Base-by-base conservation (phyloP, 371 early-diverging fungal genomes). In the Entomophthora muscae region DNA sequence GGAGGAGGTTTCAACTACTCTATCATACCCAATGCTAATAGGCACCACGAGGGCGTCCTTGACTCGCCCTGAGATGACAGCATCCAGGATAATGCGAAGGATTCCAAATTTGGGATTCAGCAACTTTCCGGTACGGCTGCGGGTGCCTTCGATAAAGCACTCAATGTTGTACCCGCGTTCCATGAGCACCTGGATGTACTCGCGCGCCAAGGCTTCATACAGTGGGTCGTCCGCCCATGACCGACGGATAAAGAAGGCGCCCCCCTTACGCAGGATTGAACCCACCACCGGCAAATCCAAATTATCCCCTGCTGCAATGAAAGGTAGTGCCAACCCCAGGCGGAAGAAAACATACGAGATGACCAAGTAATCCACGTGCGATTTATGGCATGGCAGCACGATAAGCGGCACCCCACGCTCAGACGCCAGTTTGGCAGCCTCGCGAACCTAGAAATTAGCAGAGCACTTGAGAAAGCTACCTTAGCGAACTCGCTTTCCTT, bases 291-390 rank as follows among this genome's bases (percentile, higher is more conserved):
- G 89, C 73, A 91, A 71, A 70, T 91, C 85, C 61, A 92, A 68
- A 72, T 92, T 92, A 61, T 92, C 87, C 13, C 93, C 93, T 2
- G 93, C 93, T 3, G 89, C 86, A 64, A 92, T 88, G 67, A 88
- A 89, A 28, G 93, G 93, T 27, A 90, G 71, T 28, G 87, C 88
- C 24, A 92, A 70, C 32, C 88, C 88, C 53, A 89, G 76, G 32
- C 88, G 82, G 73, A 81, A 88, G 74, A 92, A 84, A 26, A 90
- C 75, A 67, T 90, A 92, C 26, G 79, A 80, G 27, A 90, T 78
- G 23, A 90, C 89, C n/a, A 92, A 70, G 69, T 92, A 92, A 71
- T 92, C 93, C 57, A 92, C 78, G 66, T 92, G 93, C 0, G 88
- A 87, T 75, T 90, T 92, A 73, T 92, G 93, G 53, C 82, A 89